Evolutionary conservation across 352 stramenopile species (phyloP).

Genomic region (Phytophthora tubulina): DNA sequence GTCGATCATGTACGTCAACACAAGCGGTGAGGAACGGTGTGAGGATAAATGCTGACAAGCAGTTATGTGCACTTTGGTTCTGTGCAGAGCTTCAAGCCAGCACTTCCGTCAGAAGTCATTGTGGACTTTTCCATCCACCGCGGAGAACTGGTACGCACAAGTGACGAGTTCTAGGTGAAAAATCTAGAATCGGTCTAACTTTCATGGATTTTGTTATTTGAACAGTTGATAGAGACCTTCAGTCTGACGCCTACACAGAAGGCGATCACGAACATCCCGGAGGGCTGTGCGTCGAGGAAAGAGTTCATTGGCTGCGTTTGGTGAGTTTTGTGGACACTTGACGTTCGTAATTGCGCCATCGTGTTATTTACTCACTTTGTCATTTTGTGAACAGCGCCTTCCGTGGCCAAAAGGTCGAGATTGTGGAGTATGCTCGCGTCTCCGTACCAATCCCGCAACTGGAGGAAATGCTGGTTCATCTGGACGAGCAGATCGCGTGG

Average conservation of each 20-base stretch:
- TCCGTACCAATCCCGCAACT: constrained; percentile 78
- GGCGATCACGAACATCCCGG: constrained; percentile 55
- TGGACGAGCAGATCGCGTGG: constrained; percentile 73
- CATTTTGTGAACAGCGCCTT: constrained; percentile 53
- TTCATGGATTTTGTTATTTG: background rate
- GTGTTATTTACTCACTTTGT: constrained; percentile 7
- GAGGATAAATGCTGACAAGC: constrained; percentile 1
- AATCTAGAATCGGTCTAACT: background rate
- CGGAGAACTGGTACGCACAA: constrained; percentile 67
- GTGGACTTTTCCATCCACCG: constrained; percentile 88
- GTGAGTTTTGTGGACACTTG: constrained; percentile 42
- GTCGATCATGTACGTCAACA: constrained; percentile 74
- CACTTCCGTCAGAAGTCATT: constrained; percentile 75
- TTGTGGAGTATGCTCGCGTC: constrained; percentile 76
- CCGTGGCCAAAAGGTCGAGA: constrained; percentile 81
- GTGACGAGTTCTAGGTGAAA: background rate
- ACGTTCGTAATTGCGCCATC: too few relatives aligned
- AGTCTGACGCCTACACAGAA: constrained; percentile 70
- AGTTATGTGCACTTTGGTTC: background rate
- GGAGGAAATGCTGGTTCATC: constrained; percentile 79
- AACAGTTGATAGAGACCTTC: constrained; percentile 83
- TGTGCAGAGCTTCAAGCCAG: constrained; percentile 67
- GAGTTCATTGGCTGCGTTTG: constrained; percentile 85
- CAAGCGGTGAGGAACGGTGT: background rate
- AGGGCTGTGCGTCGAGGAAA: constrained; percentile 78